Conservation (phyloP, 768 basidiomycete genomes). For the Mycena chlorophos region DNA sequence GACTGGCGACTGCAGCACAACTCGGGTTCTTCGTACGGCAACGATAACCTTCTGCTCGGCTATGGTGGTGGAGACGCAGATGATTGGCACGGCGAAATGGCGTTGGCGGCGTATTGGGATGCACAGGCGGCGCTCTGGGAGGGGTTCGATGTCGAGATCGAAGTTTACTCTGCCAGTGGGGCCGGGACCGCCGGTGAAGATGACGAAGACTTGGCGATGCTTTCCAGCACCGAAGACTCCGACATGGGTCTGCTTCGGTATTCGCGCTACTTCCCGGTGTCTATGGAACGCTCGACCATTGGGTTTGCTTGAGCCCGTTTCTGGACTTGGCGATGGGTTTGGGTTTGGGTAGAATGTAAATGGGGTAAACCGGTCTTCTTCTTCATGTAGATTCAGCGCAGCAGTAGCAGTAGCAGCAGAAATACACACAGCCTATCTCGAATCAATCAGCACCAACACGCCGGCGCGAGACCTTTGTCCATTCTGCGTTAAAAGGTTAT, state of each 20-base stretch:
- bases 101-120: constrained; percentile 40
- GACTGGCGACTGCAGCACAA: constrained; percentile 12
- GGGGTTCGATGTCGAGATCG: constrained; percentile 17
- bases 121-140: constrained; percentile 34
- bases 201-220: neutral
- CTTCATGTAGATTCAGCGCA: neutral
- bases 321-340: no score
- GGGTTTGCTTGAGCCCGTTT: neutral
- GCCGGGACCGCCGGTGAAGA: neutral
- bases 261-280: constrained; percentile 32
- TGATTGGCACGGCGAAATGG: neutral
- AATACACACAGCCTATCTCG: neutral
- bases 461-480: neutral
- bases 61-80: constrained; percentile 10
- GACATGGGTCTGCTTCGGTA: constrained; percentile 18
- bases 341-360: constrained; percentile 8
- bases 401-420: neutral
- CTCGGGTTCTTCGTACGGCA: constrained; percentile 3
- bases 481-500: neutral
- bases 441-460: neutral
- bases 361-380: constrained; percentile 18
- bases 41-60: constrained; percentile 7
- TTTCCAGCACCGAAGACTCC: neutral
- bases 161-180: neutral
- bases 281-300: constrained; percentile 48